These are phyloP conservation scores for Scheffersomyces ergatensis DNA, from an alignment of 805 yeast species.

Conservation along the genomic window DNA sequence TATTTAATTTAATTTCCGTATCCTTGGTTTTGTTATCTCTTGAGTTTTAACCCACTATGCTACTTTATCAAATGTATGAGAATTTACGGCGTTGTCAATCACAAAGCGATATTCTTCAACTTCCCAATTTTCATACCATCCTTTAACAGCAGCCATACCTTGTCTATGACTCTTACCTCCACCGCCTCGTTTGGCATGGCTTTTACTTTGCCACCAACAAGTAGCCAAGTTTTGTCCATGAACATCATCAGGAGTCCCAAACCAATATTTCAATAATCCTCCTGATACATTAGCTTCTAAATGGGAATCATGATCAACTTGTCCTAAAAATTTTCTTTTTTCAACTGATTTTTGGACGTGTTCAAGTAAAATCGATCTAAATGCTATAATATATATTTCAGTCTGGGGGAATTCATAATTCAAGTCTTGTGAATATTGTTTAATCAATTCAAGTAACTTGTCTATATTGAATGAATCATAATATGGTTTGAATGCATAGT, in stretches of 20 bases:
- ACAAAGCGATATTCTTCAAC: conserved; percentile 30
- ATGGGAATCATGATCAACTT: conserved; percentile 30
- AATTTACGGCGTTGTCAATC: neutral
- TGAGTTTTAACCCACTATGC: no score
- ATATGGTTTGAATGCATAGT: conserved; percentile 24
- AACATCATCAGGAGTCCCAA: conserved; percentile 30
- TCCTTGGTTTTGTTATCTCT: no score
- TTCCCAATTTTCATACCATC: conserved; percentile 34
- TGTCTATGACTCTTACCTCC: conserved; percentile 28
- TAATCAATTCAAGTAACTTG: conserved; percentile 14
- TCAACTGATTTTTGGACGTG: conserved; percentile 22
- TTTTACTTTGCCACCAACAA: conserved; percentile 32
- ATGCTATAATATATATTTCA: conserved; percentile 29
- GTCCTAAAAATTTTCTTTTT: conserved; percentile 21
- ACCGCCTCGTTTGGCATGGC: conserved; percentile 32
- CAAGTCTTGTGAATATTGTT: conserved; percentile 9
- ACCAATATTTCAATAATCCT: conserved; percentile 23
- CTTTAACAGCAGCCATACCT: conserved; percentile 25
- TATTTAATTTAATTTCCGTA: no score
- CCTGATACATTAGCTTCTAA: conserved; percentile 5
- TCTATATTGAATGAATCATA: conserved; percentile 24
- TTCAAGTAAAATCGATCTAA: conserved; percentile 25
- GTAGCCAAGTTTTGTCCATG: conserved; percentile 36
- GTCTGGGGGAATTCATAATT: conserved; percentile 11
- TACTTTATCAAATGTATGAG: conserved; percentile 1